Base-by-base conservation (phyloP, 2,329 filamentous ascomycete species). In the Colletotrichum paranaense region DNA sequence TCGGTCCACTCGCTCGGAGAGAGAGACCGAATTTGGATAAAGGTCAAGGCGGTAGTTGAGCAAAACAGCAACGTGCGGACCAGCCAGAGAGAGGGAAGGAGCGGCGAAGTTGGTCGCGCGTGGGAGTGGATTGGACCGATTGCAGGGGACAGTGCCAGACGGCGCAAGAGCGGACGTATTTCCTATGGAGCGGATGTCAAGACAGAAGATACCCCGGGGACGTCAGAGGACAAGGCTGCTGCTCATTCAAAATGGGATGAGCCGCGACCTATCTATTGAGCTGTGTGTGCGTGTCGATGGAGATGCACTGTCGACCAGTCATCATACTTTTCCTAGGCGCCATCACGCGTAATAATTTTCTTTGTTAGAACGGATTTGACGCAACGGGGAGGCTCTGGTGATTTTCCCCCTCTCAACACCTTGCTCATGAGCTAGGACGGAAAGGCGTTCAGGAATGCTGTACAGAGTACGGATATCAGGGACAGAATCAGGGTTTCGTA, bases 11-110 rank as follows among this genome's bases (percentile, higher is more conserved):
- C 90, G 4, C 88, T 95, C 24, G 87, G 88, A 9, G 90, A 95
- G 77, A 89, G 97, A 49, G 93, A 97, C 79, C 90, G 91, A 68
- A 86, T 99, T 63, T 99, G 97, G 97, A 89, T 91, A 75, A 91
- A 91, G 62, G 97, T 99, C 24, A 90, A 91, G 76, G 90, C 88
- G 64, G 93, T 98, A 65, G 95, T 99, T 1, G 97, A 99, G 83
- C 92, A 92, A 82, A 99, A 99, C 81, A 93, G 94, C 73, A 99
- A 99, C 79, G 93, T 99, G 19, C 90, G 97, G 55, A 94, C 89
- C 0, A 86, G 89, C 84, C 83, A 95, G 88, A 84, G 95, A 86
- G 85, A 93, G 88, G 83, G 92, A 59, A 84, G 87, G 66, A 92
- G 88, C 76, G 91, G 91, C 42, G 91, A 93, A 78, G 88, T 93